A percentile compares a stretch with the other conserved stretches of the same genome.
phyloP scores from a whole-genome alignment of 768 basidiomycete genomes.

The Suillus bovinus region DNA sequence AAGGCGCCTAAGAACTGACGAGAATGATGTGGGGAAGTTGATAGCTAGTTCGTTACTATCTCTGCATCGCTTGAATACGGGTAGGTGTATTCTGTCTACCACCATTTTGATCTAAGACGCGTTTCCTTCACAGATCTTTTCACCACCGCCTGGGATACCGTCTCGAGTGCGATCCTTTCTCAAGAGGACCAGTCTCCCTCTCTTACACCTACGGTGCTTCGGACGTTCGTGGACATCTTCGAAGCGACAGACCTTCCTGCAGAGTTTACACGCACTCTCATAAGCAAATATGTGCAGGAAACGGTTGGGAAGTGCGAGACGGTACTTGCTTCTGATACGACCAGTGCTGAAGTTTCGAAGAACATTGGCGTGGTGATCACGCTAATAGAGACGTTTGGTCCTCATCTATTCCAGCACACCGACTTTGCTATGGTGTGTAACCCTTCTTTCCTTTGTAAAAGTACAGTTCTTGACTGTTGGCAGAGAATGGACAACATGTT shows the following conservation, averaged over 20 bases:
- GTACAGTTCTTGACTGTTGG: background rate
- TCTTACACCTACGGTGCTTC: slow-evolving; percentile 3
- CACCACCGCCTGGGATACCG: slow-evolving; percentile 45
- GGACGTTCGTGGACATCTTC: background rate
- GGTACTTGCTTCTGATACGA: slow-evolving; percentile 17
- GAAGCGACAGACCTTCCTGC: slow-evolving; percentile 44
- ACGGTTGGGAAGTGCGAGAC: slow-evolving; percentile 34
- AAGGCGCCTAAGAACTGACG: slow-evolving; percentile 48
- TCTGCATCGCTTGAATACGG: slow-evolving; percentile 26
- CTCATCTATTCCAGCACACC: slow-evolving; percentile 46
- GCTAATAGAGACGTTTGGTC: slow-evolving; percentile 54
- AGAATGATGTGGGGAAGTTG: slow-evolving; percentile 41
- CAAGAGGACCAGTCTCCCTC: slow-evolving; percentile 4
- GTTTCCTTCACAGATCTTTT: slow-evolving; percentile 42
- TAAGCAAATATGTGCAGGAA: slow-evolving; percentile 18
- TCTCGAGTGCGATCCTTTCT: slow-evolving; percentile 29
- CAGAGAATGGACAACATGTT: slow-evolving; percentile 52
- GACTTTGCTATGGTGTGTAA: slow-evolving; percentile 46
- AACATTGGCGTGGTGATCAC: slow-evolving; percentile 35
- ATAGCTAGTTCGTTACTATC: slow-evolving; percentile 43
- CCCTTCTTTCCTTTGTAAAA: background rate
- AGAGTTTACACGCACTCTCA: slow-evolving; percentile 21
- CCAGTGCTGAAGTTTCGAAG: slow-evolving; percentile 12
- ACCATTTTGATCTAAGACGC: background rate
- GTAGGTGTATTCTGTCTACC: slow-evolving; percentile 22